Conservation (phyloP, 495 filamentous ascomycete species). For the Xylaria cubensis region DNA sequence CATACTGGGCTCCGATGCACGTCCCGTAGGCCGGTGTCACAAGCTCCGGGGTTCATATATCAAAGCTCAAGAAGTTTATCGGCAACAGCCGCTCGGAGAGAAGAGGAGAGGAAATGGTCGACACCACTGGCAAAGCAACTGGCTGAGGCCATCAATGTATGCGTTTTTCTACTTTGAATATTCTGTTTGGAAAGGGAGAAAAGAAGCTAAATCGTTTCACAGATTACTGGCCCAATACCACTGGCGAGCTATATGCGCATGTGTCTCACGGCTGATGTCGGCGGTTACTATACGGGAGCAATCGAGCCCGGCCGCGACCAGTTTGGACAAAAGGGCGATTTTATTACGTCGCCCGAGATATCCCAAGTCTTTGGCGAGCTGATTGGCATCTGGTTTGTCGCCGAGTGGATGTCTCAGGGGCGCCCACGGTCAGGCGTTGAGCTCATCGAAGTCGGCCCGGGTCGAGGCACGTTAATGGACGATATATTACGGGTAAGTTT, state of each 20-base stretch:
- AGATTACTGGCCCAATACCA: slow-evolving; percentile 87
- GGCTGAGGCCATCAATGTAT: slow-evolving; percentile 81
- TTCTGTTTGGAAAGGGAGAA: background rate
- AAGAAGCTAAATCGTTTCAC: slow-evolving; percentile 19
- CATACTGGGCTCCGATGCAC: slow-evolving; percentile 34
- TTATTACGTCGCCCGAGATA: slow-evolving; percentile 96
- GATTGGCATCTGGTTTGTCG: slow-evolving; percentile 88
- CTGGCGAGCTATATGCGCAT: slow-evolving; percentile 97
- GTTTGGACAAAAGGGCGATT: slow-evolving; percentile 90
- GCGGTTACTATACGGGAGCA: slow-evolving; percentile 89
- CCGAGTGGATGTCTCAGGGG: slow-evolving; percentile 95
- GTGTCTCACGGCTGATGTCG: slow-evolving; percentile 89
- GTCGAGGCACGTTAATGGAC: slow-evolving; percentile 95
- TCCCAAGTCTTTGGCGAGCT: slow-evolving; percentile 97
- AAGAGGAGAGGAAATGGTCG: slow-evolving; percentile 70
- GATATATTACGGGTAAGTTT: slow-evolving; percentile 84
- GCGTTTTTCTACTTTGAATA: slow-evolving; percentile 4
- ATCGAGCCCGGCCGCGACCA: slow-evolving; percentile 71
- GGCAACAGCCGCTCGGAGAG: slow-evolving; percentile 46
- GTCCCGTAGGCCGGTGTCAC: slow-evolving; percentile 26
- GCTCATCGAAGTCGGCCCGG: slow-evolving; percentile 91
- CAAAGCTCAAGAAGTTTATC: slow-evolving; percentile 35
- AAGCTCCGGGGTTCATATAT: slow-evolving; percentile 19
- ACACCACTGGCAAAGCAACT: slow-evolving; percentile 88
- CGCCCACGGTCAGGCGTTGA: slow-evolving; percentile 72